Base-by-base conservation (phyloP, 2,329 filamentous ascomycete species). In the Sporothrix luriei region DNA sequence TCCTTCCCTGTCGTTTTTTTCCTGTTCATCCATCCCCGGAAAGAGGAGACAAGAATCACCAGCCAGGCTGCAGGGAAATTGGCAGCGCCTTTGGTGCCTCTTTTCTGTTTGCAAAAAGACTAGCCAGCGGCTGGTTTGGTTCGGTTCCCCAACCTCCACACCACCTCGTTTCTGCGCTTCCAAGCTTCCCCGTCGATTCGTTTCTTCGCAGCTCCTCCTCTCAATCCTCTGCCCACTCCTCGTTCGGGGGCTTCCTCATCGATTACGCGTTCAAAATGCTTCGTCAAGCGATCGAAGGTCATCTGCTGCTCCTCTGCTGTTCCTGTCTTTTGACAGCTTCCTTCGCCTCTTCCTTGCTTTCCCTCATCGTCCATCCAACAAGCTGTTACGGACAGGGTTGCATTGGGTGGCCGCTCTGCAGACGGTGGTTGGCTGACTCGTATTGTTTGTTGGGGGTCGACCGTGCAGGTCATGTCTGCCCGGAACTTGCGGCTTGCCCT, bases 101-200 rank as follows among this genome's bases (percentile, higher is more conserved):
- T 62, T 24, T 33, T 33, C 9, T 33, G 38, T 19, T 24, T 54
- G 21, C 51, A 26, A 57, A 57, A 26, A n/a, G n/a, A 46, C 57
- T 33, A 49, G 61, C 61, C 61, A 49, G 61, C 40, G 57, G 57
- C 16, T 62, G 57, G 57, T 24, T 62, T 11, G 49, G 10, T 62
- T 62, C 26, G 46, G 57, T 14, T 26, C 19, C 38, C 57, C 57
- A 62, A 14, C 38, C 33, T 11, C n/a, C 38, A 43, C 57, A 26
- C 57, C 57, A 46, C 9, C 14, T 33, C 33, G 33, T 33, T 7
- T 33, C 33, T 33, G 5, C 33, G 33, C 33, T 5, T 9, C 33
- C 33, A 33, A 33, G 33, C 33, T 33, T 33, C 33, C 33, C 33
- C 33, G 9, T 33, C 33, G 33, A 33, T 9, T 33, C 33, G 6